These are phyloP conservation scores for Trichoderma gracile DNA, from an alignment of 2,329 filamentous ascomycete genomes.

Conservation along the genomic window DNA sequence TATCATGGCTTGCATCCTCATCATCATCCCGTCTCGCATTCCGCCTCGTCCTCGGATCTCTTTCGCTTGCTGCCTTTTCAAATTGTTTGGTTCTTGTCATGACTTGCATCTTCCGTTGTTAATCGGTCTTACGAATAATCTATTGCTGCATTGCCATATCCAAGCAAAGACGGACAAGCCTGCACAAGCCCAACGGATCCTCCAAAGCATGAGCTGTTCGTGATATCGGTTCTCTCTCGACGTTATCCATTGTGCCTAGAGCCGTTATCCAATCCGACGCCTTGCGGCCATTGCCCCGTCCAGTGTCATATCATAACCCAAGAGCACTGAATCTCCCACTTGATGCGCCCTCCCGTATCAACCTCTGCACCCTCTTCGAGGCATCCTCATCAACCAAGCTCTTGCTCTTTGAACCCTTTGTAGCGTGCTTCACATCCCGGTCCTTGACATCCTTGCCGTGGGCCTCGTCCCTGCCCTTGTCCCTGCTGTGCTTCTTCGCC, in stretches of 20 bases:
- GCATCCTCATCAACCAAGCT: constrained; percentile 9
- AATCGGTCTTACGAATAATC: too few relatives aligned
- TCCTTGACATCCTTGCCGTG: constrained; percentile 23
- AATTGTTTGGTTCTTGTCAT: background rate
- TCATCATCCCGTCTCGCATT: too few relatives aligned
- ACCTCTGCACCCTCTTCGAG: constrained; percentile 31
- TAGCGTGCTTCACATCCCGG: constrained; percentile 10
- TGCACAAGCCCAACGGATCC: too few relatives aligned
- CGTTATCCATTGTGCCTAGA: background rate
- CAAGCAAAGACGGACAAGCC: too few relatives aligned
- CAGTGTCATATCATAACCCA: constrained; percentile 34
- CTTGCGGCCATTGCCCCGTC: background rate
- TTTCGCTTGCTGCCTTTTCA: too few relatives aligned
- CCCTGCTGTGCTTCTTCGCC: background rate
- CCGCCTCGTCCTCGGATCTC: too few relatives aligned
- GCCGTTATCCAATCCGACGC: background rate
- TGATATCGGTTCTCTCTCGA: background rate
- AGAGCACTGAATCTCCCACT: constrained; percentile 40
- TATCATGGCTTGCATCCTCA: background rate
- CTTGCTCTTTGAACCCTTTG: background rate
- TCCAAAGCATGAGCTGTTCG: too few relatives aligned
- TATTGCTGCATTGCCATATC: too few relatives aligned
- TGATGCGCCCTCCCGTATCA: constrained; percentile 35
- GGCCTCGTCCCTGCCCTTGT: constrained; percentile 30
- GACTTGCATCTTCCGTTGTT: too few relatives aligned